These are phyloP conservation scores for Aspergillus nomiae DNA, from an alignment of 2,329 filamentous ascomycete genomes.

Conservation along the genomic window DNA sequence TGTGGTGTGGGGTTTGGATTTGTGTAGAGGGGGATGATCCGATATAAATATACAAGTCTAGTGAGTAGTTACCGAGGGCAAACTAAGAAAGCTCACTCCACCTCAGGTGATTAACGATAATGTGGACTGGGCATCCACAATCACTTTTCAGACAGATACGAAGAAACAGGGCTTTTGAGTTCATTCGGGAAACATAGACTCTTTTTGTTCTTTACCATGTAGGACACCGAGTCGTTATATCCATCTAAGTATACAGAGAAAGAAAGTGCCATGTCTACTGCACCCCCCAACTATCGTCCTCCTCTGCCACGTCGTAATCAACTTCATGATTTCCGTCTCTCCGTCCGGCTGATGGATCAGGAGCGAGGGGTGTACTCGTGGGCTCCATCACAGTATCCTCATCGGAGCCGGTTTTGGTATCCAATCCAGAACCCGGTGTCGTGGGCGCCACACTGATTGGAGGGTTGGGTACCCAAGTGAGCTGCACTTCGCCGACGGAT, in stretches of 20 bases:
- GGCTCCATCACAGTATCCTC: conserved; percentile 36
- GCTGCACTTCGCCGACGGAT: conserved; percentile 55
- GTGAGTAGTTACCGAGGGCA: not conserved
- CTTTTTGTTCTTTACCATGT: not conserved
- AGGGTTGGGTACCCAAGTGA: conserved; percentile 55
- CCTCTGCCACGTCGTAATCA: conserved; percentile 55
- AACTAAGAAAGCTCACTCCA: not conserved
- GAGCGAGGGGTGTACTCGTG: conserved; percentile 18
- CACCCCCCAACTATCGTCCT: conserved; percentile 48
- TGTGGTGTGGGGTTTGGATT: not conserved
- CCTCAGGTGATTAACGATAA: not conserved
- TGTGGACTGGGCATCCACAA: not conserved
- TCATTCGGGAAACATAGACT: not conserved
- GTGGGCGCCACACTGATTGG: conserved; percentile 25
- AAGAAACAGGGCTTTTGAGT: not conserved
- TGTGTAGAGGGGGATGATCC: not conserved
- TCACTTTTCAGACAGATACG: not conserved
- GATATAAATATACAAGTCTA: not conserved
- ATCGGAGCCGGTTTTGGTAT: conserved; percentile 26
- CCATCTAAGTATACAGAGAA: not conserved
- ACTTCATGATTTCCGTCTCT: conserved; percentile 39
- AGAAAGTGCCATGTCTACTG: conserved; percentile 11
- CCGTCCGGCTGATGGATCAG: conserved; percentile 18
- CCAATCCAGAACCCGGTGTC: conserved; percentile 15
- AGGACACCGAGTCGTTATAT: not conserved